Conservation (phyloP, 2,329 filamentous ascomycete genomes). For the Lizonia empirigonia region DNA sequence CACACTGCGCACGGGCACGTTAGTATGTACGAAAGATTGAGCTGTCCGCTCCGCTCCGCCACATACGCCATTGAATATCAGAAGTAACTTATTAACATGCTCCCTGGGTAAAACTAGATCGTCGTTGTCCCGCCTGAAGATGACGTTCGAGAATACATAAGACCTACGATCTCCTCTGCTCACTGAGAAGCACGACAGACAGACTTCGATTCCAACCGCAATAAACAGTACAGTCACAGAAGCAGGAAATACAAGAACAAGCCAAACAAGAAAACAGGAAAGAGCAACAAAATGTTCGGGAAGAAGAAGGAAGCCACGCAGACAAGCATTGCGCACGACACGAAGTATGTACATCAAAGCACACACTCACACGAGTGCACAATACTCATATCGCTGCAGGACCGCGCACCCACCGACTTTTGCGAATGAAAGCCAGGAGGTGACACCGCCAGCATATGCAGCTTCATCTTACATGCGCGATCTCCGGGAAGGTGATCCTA, state of each 20-base stretch:
- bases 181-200: not conserved
- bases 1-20: too few species aligned
- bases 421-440: not conserved
- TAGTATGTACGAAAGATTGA: too few species aligned
- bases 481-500: conserved; percentile 5
- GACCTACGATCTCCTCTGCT: not conserved
- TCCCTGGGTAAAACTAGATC: too few species aligned
- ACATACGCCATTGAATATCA: not conserved
- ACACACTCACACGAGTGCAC: not conserved
- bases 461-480: conserved; percentile 5
- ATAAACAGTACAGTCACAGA: not conserved
- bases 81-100: not conserved
- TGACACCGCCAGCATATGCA: conserved; percentile 1
- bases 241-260: not conserved
- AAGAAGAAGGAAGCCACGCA: not conserved
- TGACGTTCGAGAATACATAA: not conserved
- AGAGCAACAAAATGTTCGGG: not conserved
- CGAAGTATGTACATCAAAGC: not conserved
- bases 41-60: not conserved
- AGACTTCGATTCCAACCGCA: not conserved
- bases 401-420: not conserved
- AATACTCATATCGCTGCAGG: not conserved
- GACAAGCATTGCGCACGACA: not conserved
- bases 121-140: conserved; percentile 9
- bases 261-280: not conserved